phyloP scores from a whole-genome alignment of 257 asterid genomes.

The Leonotis leonurus region DNA sequence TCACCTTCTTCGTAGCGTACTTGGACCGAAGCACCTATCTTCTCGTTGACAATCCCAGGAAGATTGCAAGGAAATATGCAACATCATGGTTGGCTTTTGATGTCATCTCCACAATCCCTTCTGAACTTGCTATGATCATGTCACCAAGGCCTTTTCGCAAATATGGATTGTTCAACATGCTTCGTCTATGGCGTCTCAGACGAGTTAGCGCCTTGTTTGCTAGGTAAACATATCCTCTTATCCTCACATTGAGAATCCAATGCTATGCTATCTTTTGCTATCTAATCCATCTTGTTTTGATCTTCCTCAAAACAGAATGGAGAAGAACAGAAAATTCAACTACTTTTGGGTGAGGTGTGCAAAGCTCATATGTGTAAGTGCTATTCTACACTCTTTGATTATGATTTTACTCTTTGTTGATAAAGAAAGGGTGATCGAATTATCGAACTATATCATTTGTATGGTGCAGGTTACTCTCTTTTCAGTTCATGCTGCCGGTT shows the following conservation, averaged over 20 bases:
- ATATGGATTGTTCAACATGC: conserved; percentile 52
- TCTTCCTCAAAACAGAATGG: conserved; percentile 34
- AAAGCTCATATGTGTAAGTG: conserved; percentile 48
- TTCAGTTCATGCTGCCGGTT: conserved; percentile 71
- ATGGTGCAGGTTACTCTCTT: conserved; percentile 40
- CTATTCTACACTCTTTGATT: not conserved
- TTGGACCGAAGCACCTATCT: conserved; percentile 36
- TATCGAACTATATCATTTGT: not conserved
- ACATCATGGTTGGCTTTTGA: conserved; percentile 48
- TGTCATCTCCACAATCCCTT: conserved; percentile 48
- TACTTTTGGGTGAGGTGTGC: conserved; percentile 49
- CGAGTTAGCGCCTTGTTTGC: conserved; percentile 44
- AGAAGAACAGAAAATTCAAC: conserved; percentile 40
- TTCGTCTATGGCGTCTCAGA: conserved; percentile 60
- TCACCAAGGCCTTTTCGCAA: conserved; percentile 25
- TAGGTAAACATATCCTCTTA: too few species aligned
- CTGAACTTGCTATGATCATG: conserved; percentile 38
- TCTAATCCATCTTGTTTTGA: not conserved
- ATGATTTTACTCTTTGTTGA: too few species aligned
- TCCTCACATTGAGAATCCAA: too few species aligned
- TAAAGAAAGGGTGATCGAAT: not conserved
- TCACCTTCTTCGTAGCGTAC: conserved; percentile 63
- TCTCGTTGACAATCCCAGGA: conserved; percentile 32
- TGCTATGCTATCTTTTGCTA: too few species aligned
- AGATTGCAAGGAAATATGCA: conserved; percentile 40